phyloP scores from a whole-genome alignment of 1,284 basidiomycete genomes.

The Tilletia walkeri region DNA sequence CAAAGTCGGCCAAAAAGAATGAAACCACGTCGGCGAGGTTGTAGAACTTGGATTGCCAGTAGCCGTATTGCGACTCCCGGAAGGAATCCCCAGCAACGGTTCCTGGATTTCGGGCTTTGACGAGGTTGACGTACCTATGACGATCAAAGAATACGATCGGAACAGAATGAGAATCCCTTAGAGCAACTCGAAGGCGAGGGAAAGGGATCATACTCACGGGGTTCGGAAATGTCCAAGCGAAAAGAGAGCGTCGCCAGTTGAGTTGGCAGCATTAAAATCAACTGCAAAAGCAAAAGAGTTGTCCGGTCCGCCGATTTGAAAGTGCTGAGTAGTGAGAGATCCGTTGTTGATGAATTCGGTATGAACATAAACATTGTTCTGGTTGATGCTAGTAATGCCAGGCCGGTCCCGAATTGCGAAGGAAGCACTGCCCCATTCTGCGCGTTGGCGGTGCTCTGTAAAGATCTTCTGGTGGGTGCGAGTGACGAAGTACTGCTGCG shows the following conservation, averaged over 20 bases:
- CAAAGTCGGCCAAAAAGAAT: slow-evolving; percentile 65
- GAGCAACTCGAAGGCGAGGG: too few species aligned
- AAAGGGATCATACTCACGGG: slow-evolving; percentile 21
- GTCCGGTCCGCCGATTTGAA: slow-evolving; percentile 40
- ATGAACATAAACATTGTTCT: slow-evolving; percentile 50
- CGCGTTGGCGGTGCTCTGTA: slow-evolving; percentile 50
- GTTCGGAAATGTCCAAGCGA: slow-evolving; percentile 46
- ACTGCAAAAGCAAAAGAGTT: slow-evolving; percentile 49
- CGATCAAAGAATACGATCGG: background rate
- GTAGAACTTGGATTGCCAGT: slow-evolving; percentile 47
- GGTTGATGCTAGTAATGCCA: slow-evolving; percentile 42
- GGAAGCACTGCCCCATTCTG: slow-evolving; percentile 51
- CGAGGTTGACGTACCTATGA: slow-evolving; percentile 43
- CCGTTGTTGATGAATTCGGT: slow-evolving; percentile 43
- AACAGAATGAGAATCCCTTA: background rate
- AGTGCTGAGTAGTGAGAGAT: slow-evolving; percentile 42
- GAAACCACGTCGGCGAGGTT: slow-evolving; percentile 55
- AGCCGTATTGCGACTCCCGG: slow-evolving; percentile 48
- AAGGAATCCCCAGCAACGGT: slow-evolving; percentile 26
- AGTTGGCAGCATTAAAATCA: slow-evolving; percentile 42
- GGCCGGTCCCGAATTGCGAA: slow-evolving; percentile 43
- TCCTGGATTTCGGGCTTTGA: slow-evolving; percentile 23
- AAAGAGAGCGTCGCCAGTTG: slow-evolving; percentile 42
- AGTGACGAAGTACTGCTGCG: slow-evolving; percentile 39
- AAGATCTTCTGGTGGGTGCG: slow-evolving; percentile 44